These are phyloP conservation scores for Hyaloperonospora arabidopsidis DNA, from an alignment of 352 stramenopile species.

Conservation along the genomic window DNA sequence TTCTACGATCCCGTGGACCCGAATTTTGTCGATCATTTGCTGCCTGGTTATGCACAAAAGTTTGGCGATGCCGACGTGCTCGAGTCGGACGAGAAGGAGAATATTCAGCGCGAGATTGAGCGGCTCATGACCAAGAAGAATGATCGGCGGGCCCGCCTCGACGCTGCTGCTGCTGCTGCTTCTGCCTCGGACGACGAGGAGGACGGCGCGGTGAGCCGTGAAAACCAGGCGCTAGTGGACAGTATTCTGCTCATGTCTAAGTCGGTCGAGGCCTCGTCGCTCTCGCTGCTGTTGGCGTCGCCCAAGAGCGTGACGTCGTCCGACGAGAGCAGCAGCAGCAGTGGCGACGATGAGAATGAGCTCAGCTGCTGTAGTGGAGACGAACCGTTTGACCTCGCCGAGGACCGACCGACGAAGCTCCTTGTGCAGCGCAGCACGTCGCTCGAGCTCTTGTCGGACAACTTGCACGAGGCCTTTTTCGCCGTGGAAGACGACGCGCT, in stretches of 20 bases:
- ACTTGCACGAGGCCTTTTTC: constrained; percentile 64
- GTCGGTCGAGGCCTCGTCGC: constrained; percentile 47
- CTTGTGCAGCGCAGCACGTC: constrained; percentile 27
- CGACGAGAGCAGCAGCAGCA: constrained; percentile 41
- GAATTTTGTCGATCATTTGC: constrained; percentile 76
- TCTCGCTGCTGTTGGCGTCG: constrained; percentile 37
- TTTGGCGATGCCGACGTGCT: constrained; percentile 57
- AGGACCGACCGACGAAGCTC: constrained; percentile 27
- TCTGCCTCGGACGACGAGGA: constrained; percentile 10
- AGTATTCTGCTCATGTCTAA: constrained; percentile 75
- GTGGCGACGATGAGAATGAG: constrained; percentile 32
- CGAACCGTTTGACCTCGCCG: constrained; percentile 31
- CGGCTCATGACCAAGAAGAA: constrained; percentile 70
- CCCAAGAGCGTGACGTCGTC: constrained; percentile 56
- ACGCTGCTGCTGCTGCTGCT: constrained; percentile 11
- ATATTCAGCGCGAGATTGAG: constrained; percentile 79
- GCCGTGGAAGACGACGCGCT: constrained; percentile 58
- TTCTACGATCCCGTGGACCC: constrained; percentile 84
- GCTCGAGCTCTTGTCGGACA: constrained; percentile 69
- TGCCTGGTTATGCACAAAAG: constrained; percentile 72
- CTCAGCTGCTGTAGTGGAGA: constrained; percentile 25
- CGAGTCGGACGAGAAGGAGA: constrained; percentile 72
- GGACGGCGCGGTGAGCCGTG: constrained; percentile 32
- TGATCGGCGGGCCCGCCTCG: constrained; percentile 26
- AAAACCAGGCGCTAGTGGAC: constrained; percentile 67